phyloP scores from a whole-genome alignment of 805 yeast genomes.

The Komagataella mondaviorum region DNA sequence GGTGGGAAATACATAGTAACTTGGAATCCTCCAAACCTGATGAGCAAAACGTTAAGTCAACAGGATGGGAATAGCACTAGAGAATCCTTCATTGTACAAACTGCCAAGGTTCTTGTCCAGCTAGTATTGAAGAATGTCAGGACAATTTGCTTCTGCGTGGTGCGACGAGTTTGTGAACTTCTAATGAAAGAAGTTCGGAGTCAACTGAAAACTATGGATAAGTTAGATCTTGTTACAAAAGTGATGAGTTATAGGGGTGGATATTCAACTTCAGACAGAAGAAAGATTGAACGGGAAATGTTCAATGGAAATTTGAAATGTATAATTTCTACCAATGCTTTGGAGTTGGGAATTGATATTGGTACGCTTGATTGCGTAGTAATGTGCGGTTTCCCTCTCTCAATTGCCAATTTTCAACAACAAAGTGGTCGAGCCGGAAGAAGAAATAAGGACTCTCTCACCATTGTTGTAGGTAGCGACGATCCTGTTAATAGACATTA shows the following conservation, averaged over 20 bases:
- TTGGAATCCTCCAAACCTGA: constrained; percentile 72
- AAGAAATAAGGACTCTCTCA: constrained; percentile 71
- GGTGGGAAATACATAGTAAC: constrained; percentile 64
- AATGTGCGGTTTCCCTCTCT: constrained; percentile 85
- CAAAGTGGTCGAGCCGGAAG: constrained; percentile 98
- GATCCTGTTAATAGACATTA: constrained; percentile 82
- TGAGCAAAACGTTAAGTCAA: constrained; percentile 20
- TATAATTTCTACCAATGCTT: constrained; percentile 87
- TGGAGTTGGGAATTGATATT: constrained; percentile 91
- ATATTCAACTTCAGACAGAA: constrained; percentile 72
- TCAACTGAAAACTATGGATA: constrained; percentile 29
- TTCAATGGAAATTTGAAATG: constrained; percentile 77
- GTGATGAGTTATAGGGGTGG: constrained; percentile 96
- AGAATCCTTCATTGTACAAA: constrained; percentile 58
- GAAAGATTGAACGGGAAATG: constrained; percentile 83
- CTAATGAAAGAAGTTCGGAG: constrained; percentile 72
- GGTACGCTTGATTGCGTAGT: constrained; percentile 87
- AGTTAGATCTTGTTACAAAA: constrained; percentile 34
- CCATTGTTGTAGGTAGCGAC: constrained; percentile 70
- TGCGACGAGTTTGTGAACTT: constrained; percentile 75
- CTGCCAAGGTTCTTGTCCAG: constrained; percentile 61
- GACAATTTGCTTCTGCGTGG: constrained; percentile 83
- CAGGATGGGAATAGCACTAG: constrained; percentile 30
- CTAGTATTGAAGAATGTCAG: constrained; percentile 52
- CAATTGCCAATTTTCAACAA: constrained; percentile 80